Percentiles rank a stretch among this genome's conserved stretches.
Evolutionary conservation across 2,329 filamentous ascomycete species (phyloP).

Genomic region (Sporothrix protearum): DNA sequence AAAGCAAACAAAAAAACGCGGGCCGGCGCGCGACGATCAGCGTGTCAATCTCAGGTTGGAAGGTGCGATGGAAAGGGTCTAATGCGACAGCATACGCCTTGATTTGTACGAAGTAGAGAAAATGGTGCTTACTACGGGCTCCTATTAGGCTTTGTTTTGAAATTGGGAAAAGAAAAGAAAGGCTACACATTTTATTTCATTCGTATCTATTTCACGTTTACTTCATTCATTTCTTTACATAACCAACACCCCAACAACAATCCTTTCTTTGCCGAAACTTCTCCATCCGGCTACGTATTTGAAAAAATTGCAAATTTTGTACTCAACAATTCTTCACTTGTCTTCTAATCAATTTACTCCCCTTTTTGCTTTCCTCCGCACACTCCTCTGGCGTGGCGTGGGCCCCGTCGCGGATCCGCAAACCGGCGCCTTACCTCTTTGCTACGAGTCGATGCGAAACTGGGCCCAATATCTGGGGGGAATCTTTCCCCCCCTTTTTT

Average conservation of each 20-base stretch:
- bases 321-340: background rate
- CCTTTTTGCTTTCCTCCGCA: background rate
- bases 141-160: no score
- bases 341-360: background rate
- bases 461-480: background rate
- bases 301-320: background rate
- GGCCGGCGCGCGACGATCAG: constrained; percentile 2
- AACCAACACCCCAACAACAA: background rate
- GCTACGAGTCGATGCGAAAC: background rate
- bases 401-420: background rate
- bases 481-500: background rate
- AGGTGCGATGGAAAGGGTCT: background rate
- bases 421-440: background rate
- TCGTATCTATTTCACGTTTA: no score
- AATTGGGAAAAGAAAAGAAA: no score
- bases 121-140: background rate
- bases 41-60: background rate
- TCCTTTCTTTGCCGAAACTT: background rate
- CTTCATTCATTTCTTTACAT: no score
- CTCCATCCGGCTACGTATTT: background rate
- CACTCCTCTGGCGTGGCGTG: constrained; percentile 6
- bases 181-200: no score
- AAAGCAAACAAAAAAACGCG: background rate
- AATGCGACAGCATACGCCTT: background rate
- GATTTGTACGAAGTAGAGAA: background rate